Percentiles rank a stretch among this genome's conserved stretches.
These are phyloP conservation scores for Flaveria bidentis DNA, from an alignment of 129 eudicot genomes.

Conservation along the genomic window DNA sequence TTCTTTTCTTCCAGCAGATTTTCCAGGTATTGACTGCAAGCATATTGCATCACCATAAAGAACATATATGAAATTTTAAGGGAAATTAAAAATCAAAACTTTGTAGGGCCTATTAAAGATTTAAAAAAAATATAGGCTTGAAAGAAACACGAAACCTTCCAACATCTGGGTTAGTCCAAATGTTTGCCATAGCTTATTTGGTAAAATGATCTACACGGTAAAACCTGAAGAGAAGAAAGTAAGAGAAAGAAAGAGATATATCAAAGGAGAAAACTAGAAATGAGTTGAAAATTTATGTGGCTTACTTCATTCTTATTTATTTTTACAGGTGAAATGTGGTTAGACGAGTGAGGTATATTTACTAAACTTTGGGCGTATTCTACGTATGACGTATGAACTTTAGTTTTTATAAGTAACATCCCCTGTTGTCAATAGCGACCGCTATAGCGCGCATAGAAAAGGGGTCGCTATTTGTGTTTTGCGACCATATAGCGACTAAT, in stretches of 20 bases:
- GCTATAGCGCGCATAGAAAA: no score
- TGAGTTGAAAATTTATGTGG: slow-evolving; percentile 14
- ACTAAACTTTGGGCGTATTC: slow-evolving; percentile 19
- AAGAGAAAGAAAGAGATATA: slow-evolving; percentile 12
- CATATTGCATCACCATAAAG: slow-evolving; percentile 17
- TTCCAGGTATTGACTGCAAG: slow-evolving; percentile 60
- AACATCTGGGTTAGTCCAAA: slow-evolving; percentile 56
- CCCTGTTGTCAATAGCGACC: not conserved
- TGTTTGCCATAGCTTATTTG: slow-evolving; percentile 52
- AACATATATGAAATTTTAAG: slow-evolving; percentile 14
- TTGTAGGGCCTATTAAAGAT: slow-evolving; percentile 4
- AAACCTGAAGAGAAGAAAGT: slow-evolving; percentile 13
- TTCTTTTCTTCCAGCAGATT: slow-evolving; percentile 65
- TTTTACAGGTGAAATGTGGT: not conserved
- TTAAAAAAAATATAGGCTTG: not conserved
- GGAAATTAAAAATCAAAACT: not conserved
- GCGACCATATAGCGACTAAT: no score
- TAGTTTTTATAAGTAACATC: slow-evolving; percentile 14
- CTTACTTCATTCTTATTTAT: slow-evolving; percentile 1
- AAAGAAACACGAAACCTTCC: slow-evolving; percentile 47
- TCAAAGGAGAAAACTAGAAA: slow-evolving; percentile 6
- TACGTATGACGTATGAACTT: slow-evolving; percentile 23
- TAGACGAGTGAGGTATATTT: slow-evolving; percentile 9
- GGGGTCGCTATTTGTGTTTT: no score
- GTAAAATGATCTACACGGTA: slow-evolving; percentile 18